These are phyloP conservation scores for Rhynchosporium secalis DNA, from an alignment of 2,329 filamentous ascomycete species.

Conservation along the genomic window DNA sequence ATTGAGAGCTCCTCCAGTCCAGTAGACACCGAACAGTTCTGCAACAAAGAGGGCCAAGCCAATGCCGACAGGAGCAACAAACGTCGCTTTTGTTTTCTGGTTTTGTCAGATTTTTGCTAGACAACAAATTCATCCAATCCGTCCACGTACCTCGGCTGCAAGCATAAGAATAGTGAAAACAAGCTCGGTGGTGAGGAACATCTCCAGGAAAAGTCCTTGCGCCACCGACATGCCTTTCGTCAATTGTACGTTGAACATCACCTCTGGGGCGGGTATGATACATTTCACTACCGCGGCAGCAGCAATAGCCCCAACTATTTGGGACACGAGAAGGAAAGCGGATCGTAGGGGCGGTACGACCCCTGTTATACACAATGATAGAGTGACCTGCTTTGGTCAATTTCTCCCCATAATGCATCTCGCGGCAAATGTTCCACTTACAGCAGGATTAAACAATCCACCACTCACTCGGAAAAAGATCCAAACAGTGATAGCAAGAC, in stretches of 20 bases:
- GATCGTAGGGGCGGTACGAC: conserved; percentile 36
- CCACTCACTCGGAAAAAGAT: conserved; percentile 55
- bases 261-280: conserved; percentile 44
- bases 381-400: conserved; percentile 34
- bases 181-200: conserved; percentile 47
- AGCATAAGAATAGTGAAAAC: conserved; percentile 51
- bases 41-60: conserved; percentile 63
- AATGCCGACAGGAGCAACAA: conserved; percentile 69
- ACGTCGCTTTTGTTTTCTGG: conserved; percentile 53
- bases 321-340: conserved; percentile 34
- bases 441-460: conserved; percentile 41
- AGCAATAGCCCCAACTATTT: conserved; percentile 37
- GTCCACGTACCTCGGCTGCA: conserved; percentile 67
- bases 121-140: too few relatives aligned
- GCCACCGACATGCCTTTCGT: conserved; percentile 42
- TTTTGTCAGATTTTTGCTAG: too few relatives aligned
- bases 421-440: conserved; percentile 9
- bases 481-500: conserved; percentile 47
- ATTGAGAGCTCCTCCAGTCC: conserved; percentile 49
- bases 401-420: conserved; percentile 18
- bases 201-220: conserved; percentile 50
- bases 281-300: conserved; percentile 44
- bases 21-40: conserved; percentile 43
- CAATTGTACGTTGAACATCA: conserved; percentile 45
- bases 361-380: conserved; percentile 40